Evolutionary conservation across 2,329 filamentous ascomycete genomes (phyloP).

Genomic region (Amphichorda felina): DNA sequence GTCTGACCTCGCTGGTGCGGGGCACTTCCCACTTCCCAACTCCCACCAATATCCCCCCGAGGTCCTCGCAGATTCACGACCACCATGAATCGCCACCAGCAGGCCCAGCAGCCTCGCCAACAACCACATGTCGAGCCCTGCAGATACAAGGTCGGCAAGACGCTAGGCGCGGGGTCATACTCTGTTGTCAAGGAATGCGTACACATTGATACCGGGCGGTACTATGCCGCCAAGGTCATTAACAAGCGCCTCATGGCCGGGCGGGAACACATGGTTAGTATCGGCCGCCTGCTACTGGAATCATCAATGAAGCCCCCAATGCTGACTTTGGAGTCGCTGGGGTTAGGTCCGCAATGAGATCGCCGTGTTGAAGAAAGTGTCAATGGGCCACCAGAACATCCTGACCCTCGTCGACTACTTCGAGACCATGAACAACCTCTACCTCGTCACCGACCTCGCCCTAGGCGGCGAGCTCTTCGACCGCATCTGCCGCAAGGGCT

Average conservation of each 20-base stretch:
- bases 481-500: slow-evolving; percentile 95
- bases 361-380: slow-evolving; percentile 92
- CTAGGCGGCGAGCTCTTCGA: slow-evolving; percentile 96
- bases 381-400: slow-evolving; percentile 98
- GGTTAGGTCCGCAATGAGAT: slow-evolving; percentile 89
- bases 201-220: slow-evolving; percentile 92
- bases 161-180: slow-evolving; percentile 89
- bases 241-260: slow-evolving; percentile 98
- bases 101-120: slow-evolving; percentile 8
- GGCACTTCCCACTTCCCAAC: no score
- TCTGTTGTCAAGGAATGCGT: slow-evolving; percentile 98
- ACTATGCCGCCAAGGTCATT: slow-evolving; percentile 98
- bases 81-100: slow-evolving; percentile 13
- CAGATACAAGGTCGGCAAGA: slow-evolving; percentile 98
- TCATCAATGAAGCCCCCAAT: no score
- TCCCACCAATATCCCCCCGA: no score
- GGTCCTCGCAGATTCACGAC: neutral
- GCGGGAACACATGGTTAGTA: slow-evolving; percentile 85
- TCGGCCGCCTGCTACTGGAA: slow-evolving; percentile 53
- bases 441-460: slow-evolving; percentile 93
- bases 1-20: no score
- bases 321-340: no score
- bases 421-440: slow-evolving; percentile 99
- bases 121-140: slow-evolving; percentile 76
- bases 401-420: slow-evolving; percentile 97